Evolutionary conservation across 2,329 filamentous ascomycete genomes (phyloP), one percentile per base, ranked within the genome.

Genomic region (Pseudogymnoascus sp.): DNA sequence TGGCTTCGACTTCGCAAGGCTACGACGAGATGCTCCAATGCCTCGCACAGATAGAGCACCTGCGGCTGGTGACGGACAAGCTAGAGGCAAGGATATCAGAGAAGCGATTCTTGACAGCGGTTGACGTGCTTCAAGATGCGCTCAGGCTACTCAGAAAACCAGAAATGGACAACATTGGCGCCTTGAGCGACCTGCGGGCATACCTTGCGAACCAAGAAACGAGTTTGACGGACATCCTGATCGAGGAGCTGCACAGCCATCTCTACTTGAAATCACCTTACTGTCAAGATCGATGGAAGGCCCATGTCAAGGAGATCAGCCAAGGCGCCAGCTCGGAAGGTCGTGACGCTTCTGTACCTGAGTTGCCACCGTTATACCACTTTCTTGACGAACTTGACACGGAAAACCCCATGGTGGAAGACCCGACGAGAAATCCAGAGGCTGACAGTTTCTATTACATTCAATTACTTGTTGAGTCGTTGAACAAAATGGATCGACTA

Each of bases 181-280:
- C 92, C 6, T 78, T 99, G 69, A 87, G 84, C 63, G 94, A 99
- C 69, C 77, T 99, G 67, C 85, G 91, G 63, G 86, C 86, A 70
- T 97, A 97, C 71, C 85, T 99, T 64, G 87, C 87, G 64, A 97
- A 96, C 72, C 95, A 99, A 73, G 94, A 99, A 77, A 90, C 88
- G 28, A 85, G 91, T 0, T 78, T 99, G 66, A 93, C 93, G 71
- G 94, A 99, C 72, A 97, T 97, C 62, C 75, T 99, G 63, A 87
- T 97, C n/a, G 94, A 99, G 73, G 94, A 99, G 75, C 80, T 99
- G 35, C 94, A 99, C 73, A 94, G 96, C 73, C 94, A 99, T 76
- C 81, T 99, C 3, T 99, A 99, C 73, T 84, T 99, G 40, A 97
- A 97, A 74, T 97, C 93, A 3, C 94, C 93, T 0, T 99, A 99